A percentile compares a stretch with the other conserved stretches of the same genome.
Evolutionary conservation across 108 stramenopile genomes (phyloP).

Genomic region (Fragilaria radians): DNA sequence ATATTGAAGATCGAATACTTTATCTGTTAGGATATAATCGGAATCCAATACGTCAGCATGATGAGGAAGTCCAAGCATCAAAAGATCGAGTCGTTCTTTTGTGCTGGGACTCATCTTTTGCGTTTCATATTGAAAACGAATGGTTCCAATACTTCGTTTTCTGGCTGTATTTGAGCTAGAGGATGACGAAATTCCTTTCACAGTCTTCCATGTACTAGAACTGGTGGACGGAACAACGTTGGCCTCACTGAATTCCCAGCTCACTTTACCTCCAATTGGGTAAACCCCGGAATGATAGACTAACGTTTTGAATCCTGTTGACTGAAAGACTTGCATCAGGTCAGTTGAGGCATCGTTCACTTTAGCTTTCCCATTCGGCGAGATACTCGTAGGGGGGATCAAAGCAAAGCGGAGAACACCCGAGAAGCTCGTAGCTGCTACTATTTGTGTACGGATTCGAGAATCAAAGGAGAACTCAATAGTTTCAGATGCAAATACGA

Average conservation of each 20-base stretch:
- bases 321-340: constrained; percentile 23
- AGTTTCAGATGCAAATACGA: constrained; percentile 77
- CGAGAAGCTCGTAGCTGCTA: constrained; percentile 28
- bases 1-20: constrained; percentile 61
- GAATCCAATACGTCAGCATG: constrained; percentile 53
- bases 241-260: constrained; percentile 51
- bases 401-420: constrained; percentile 70
- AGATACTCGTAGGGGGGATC: constrained; percentile 45
- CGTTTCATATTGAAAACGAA: constrained; percentile 57
- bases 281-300: constrained; percentile 73
- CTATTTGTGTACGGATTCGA: constrained; percentile 28
- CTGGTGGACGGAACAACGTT: too few relatives aligned
- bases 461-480: constrained; percentile 49
- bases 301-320: constrained; percentile 65
- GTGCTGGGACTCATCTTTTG: constrained; percentile 28
- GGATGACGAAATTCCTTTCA: neutral
- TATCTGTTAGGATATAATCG: constrained; percentile 22
- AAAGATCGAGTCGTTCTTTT: constrained; percentile 28
- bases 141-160: constrained; percentile 29
- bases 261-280: constrained; percentile 52
- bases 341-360: constrained; percentile 13
- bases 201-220: neutral
- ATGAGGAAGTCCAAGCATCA: constrained; percentile 85
- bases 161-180: neutral
- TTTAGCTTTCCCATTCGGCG: too few relatives aligned